These are phyloP conservation scores for Kwoniella sp. DNA, from an alignment of 768 basidiomycete genomes.

Conservation along the genomic window DNA sequence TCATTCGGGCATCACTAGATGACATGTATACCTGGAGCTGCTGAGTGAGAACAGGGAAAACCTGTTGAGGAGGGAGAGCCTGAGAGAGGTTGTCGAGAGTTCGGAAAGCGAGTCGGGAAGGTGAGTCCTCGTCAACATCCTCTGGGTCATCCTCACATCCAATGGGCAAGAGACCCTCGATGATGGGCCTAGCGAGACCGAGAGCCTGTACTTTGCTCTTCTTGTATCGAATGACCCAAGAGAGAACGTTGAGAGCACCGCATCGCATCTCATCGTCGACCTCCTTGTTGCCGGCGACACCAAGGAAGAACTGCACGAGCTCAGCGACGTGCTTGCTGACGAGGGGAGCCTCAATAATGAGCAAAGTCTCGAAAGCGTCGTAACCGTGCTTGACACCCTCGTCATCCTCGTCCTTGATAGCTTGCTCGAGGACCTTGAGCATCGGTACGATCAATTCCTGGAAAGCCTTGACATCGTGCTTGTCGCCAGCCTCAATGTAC, in stretches of 20 bases:
- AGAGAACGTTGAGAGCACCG: conserved; percentile 86
- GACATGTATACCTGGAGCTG: conserved; percentile 83
- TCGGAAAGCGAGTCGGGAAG: conserved; percentile 88
- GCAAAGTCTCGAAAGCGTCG: conserved; percentile 91
- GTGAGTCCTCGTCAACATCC: conserved; percentile 83
- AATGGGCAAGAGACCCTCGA: conserved; percentile 90
- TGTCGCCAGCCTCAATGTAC: conserved; percentile 85
- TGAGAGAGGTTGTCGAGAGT: conserved; percentile 91
- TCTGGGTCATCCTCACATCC: conserved; percentile 91
- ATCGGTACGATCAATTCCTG: conserved; percentile 83
- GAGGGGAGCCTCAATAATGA: conserved; percentile 94
- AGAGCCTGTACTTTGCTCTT: conserved; percentile 90
- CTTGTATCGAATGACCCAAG: conserved; percentile 99
- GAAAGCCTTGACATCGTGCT: conserved; percentile 80
- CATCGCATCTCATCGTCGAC: conserved; percentile 80
- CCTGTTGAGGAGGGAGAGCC: conserved; percentile 87
- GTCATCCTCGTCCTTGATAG: conserved; percentile 77
- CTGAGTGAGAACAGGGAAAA: conserved; percentile 84
- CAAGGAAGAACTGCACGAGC: conserved; percentile 83
- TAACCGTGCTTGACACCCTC: conserved; percentile 82
- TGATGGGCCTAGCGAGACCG: conserved; percentile 77
- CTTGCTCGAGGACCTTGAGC: conserved; percentile 83
- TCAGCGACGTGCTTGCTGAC: conserved; percentile 84
- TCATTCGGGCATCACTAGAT: conserved; percentile 72
- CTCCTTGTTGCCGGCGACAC: conserved; percentile 73